These are phyloP conservation scores for Blastomyces silverae DNA, from an alignment of 2,329 filamentous ascomycete genomes.

Conservation along the genomic window DNA sequence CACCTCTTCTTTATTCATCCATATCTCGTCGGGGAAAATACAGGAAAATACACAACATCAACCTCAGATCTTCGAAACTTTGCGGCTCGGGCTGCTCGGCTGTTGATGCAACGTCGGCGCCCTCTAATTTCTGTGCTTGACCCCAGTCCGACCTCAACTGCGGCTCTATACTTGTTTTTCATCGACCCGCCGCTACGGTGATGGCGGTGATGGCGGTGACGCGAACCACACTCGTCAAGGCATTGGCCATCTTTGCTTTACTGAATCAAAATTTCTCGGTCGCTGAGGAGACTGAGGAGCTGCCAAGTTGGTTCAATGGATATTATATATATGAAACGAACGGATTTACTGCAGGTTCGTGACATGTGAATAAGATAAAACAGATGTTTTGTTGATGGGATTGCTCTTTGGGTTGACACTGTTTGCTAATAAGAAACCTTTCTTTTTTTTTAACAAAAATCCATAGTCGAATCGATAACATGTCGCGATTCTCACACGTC, in stretches of 20 bases:
- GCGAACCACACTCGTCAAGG: not conserved
- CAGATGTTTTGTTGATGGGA: not conserved
- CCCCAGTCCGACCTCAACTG: not conserved
- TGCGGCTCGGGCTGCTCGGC: not conserved
- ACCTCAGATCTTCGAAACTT: not conserved
- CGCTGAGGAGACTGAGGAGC: not conserved
- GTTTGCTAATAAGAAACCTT: not conserved
- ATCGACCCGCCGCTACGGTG: not conserved
- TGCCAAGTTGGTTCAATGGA: slow-evolving; percentile 13
- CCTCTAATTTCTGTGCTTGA: not conserved
- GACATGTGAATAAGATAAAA: not conserved
- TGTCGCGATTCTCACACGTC: not conserved
- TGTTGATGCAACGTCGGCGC: slow-evolving; percentile 1
- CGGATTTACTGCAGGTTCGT: slow-evolving; percentile 8
- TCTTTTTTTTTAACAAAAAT: not conserved
- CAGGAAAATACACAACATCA: not conserved
- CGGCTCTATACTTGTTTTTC: not conserved
- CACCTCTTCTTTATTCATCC: not conserved
- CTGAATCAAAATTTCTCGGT: slow-evolving; percentile 3
- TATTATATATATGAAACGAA: slow-evolving; percentile 4
- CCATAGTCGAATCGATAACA: slow-evolving; percentile 13
- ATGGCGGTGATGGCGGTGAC: not conserved
- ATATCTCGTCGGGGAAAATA: not conserved
- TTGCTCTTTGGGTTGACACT: not conserved
- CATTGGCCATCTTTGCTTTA: not conserved